Evolutionary conservation across 78 protist species (phyloP), one percentile per base, ranked within the genome.

Genomic region (Protostelium mycophagum): DNA sequence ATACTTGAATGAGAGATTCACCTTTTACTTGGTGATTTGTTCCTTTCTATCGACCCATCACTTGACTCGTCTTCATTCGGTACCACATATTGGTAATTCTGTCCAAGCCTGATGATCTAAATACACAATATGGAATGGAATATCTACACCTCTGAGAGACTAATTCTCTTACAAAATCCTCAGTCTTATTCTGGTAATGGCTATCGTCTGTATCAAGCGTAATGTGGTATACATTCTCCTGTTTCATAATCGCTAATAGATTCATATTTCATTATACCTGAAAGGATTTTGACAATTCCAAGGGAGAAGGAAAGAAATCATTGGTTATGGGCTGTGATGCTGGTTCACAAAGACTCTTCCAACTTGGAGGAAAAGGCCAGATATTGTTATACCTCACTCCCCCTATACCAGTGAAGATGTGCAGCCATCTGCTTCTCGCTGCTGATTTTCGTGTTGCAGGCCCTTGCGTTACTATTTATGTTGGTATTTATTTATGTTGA

Each of bases 291-390:
- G 85, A 87, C 34, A 93, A 83, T 35, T 93, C 95, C 38, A 89
- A 86, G 28, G 39, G 87, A 0, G 92, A 51, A 35, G 95, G 95
- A 34, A 93, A 93, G 25, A 88, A 93, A 38, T 93, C 93, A 1
- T 91, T 93, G 0, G 95, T 93, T 16, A 93, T 93, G 63, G 95
- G 95, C 1, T 89, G 87, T 0, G 93, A 87, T 0, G 95, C 95
- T 0, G 95, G 95, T 29, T 93, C 93, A 85, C 93, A 90, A 0
- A 93, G 38, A 31, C 93, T 89, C 86, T 93, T 93, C 95, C 95
- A 93, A 90, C 90, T 90, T 36, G 95, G 94, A 9, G 90, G 39
- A 38, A 91, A 91, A n/a, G 91, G 94, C 37, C 90, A 90, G 1
- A 91, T 90, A 35, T 91, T 91, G 88, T 91, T 35, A 86, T 92